Conservation (phyloP, 257 asterid genomes). For the Agastache rugosa region DNA sequence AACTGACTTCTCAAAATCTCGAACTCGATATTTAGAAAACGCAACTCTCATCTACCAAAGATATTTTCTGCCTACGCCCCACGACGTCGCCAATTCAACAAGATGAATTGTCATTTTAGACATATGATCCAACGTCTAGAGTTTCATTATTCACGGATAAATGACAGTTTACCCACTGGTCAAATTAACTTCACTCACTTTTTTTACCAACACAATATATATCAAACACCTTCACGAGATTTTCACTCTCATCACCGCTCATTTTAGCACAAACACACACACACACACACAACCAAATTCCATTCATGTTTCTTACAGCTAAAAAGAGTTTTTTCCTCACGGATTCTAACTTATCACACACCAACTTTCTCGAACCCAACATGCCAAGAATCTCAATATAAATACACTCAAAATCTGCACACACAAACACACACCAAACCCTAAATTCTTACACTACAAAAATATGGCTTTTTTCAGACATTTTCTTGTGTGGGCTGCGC, state of each 20-base stretch:
- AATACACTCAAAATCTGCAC: slow-evolving; percentile 21
- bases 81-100: no score
- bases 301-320: slow-evolving; percentile 40
- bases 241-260: slow-evolving; percentile 52
- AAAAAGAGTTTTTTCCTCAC: slow-evolving; percentile 45
- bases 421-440: not conserved
- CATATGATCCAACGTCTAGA: slow-evolving; percentile 13
- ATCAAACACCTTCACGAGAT: slow-evolving; percentile 51
- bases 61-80: no score
- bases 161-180: not conserved
- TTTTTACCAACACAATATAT: slow-evolving; percentile 23
- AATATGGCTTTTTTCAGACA: slow-evolving; percentile 36
- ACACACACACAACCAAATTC: not conserved
- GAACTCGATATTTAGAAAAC: no score
- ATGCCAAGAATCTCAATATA: slow-evolving; percentile 34
- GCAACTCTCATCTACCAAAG: no score
- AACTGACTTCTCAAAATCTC: no score
- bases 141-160: not conserved
- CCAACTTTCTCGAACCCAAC: not conserved
- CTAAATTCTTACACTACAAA: not conserved
- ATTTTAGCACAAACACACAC: not conserved
- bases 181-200: not conserved
- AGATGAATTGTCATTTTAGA: not conserved
- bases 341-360: slow-evolving; percentile 28
- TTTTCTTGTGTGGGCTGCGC: slow-evolving; percentile 35